Base-by-base conservation (phyloP, 2,329 filamentous ascomycete species). In the Rhinocladiella similis region DNA sequence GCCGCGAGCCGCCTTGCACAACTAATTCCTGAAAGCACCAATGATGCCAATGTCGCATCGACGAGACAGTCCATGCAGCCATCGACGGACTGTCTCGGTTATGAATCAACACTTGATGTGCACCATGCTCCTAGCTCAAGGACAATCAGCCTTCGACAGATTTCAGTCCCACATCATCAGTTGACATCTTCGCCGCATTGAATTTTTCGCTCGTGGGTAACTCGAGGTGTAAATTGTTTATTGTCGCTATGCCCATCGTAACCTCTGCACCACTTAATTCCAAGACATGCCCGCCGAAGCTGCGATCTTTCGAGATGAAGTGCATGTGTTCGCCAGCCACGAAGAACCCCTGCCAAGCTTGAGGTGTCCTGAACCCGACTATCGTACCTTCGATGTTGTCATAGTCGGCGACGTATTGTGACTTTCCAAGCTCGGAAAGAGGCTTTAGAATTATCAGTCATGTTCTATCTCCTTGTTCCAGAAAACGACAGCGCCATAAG, bases 261-360 rank as follows among this genome's bases (percentile, higher is more conserved):
- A 71, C 70, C 33, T 66, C 54, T 14, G 67, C 60, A 25, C 66
- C 65, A 12, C 69, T 68, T 14, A 75, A 51, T 51, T 75, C 73
- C 41, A 76, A 56, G 9, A 76, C 70, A 68, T 76, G 75, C 0
- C 75, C 76, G 1, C 74, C 75, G 14, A 66, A 63, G 3, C 54
- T 69, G 20, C 69, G 60, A 39, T 73, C 72, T 20, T 66, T 63
- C 7, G 69, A 65, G 47, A 77, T 66, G 53, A 75, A 76, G 64
- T 77, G 74, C 53, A 75, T 54, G 64, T 77, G 74, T 54, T 75
- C 70, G 5, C 74, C 74, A 2, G 71, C 71, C 2, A 76, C 70
- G 14, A 70, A 71, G 54, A 75, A 72, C 1, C 74, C 73, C 47
- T 72, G 71, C 68, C 71, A 73, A 46, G 71, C 72, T 33, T 57